Conservation (phyloP, 2,329 filamentous ascomycete genomes). For the Alternaria angustiovoidea region DNA sequence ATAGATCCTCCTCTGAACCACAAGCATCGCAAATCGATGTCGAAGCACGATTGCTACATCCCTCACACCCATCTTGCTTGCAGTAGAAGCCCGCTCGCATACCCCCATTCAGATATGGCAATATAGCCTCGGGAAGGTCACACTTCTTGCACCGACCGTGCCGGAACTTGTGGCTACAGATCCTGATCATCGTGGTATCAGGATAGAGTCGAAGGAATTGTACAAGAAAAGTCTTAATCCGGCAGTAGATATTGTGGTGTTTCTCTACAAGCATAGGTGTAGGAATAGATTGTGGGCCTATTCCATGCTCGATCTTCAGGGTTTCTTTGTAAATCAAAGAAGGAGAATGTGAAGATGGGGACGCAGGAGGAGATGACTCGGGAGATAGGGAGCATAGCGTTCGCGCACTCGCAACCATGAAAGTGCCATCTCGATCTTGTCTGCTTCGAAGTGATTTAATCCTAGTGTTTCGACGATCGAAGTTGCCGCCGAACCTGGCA, state of each 20-base stretch:
- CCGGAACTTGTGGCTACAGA: constrained; percentile 4
- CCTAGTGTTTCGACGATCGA: neutral
- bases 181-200: neutral
- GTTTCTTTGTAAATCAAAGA: neutral
- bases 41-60: neutral
- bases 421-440: neutral
- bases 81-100: neutral
- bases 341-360: neutral
- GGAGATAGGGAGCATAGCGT: neutral
- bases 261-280: neutral
- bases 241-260: constrained; percentile 9
- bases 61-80: neutral
- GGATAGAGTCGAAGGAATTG: neutral
- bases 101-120: neutral
- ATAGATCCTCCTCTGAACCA: neutral
- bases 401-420: constrained; percentile 2
- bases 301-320: neutral
- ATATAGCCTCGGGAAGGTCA: neutral
- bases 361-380: neutral
- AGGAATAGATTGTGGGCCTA: neutral
- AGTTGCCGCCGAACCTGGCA: neutral
- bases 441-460: neutral
- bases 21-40: neutral
- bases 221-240: neutral
- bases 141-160: constrained; percentile 3